Evolutionary conservation across 1,284 basidiomycete genomes (phyloP).

Genomic region (Microbotryum silenes-acaulis): DNA sequence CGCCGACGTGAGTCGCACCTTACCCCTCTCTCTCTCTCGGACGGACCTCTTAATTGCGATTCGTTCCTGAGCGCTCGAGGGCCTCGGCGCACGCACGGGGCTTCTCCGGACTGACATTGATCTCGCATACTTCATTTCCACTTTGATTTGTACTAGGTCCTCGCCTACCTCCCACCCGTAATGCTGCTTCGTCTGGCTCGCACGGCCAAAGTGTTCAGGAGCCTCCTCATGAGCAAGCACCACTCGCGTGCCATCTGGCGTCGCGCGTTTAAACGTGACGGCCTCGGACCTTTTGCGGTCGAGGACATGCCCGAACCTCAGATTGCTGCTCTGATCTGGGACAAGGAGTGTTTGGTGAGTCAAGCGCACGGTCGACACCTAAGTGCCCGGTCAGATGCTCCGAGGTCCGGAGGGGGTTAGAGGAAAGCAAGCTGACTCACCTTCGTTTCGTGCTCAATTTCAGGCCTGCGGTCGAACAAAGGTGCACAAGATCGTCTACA

Average conservation of each 20-base stretch:
- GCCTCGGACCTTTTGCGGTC: neutral
- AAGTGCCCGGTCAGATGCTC: too few species aligned
- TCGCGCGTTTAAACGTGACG: slow-evolving; percentile 6
- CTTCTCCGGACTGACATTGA: too few species aligned
- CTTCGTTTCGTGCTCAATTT: too few species aligned
- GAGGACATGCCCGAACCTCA: slow-evolving; percentile 1
- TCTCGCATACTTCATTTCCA: neutral
- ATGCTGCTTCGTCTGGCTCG: slow-evolving; percentile 6
- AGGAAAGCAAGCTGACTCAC: too few species aligned
- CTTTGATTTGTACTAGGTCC: neutral
- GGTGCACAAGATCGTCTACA: slow-evolving; percentile 12
- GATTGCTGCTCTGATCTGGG: slow-evolving; percentile 9
- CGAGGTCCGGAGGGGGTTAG: too few species aligned
- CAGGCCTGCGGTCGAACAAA: slow-evolving; percentile 7
- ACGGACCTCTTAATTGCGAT: neutral
- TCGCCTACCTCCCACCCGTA: slow-evolving; percentile 2
- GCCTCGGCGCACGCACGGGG: neutral
- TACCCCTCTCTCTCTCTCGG: neutral
- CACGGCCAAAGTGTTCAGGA: slow-evolving; percentile 11
- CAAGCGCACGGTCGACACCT: neutral
- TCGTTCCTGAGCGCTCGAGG: too few species aligned
- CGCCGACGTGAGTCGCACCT: neutral
- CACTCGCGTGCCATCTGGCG: slow-evolving; percentile 2
- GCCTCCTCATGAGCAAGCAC: neutral
- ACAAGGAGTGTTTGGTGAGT: slow-evolving; percentile 13